These are phyloP conservation scores for Entonaema liquescens DNA, from an alignment of 495 filamentous ascomycete genomes.

Conservation along the genomic window DNA sequence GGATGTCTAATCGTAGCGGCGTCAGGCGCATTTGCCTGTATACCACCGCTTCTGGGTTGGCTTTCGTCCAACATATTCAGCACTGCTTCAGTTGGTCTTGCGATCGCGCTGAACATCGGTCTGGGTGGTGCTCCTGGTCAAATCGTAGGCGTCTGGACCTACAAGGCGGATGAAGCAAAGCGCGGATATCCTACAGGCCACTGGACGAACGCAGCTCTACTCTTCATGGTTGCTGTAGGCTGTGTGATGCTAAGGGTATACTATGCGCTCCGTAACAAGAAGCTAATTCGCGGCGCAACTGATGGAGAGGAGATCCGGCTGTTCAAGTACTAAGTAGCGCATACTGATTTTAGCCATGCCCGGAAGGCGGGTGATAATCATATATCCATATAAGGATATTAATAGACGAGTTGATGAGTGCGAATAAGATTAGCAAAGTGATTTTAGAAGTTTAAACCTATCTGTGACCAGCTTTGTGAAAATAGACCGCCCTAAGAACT, in stretches of 20 bases:
- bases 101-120: conserved; percentile 73
- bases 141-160: conserved; percentile 78
- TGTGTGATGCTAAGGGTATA: conserved; percentile 50
- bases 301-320: conserved; percentile 38
- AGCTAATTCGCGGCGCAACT: conserved; percentile 42
- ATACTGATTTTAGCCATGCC: not conserved
- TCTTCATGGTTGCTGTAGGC: conserved; percentile 55
- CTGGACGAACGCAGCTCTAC: conserved; percentile 58
- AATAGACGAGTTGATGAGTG: not conserved
- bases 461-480: not conserved
- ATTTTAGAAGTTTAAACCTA: not conserved
- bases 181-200: conserved; percentile 74
- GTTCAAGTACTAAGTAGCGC: conserved; percentile 37
- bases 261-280: conserved; percentile 53
- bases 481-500: not conserved
- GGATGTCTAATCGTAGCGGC: conserved; percentile 73
- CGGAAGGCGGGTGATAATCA: not conserved
- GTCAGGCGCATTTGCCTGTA: conserved; percentile 62
- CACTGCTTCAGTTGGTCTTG: conserved; percentile 70
- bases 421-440: not conserved
- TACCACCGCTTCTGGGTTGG: conserved; percentile 75
- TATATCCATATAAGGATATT: not conserved
- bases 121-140: conserved; percentile 71
- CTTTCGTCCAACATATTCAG: conserved; percentile 72
- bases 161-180: conserved; percentile 67